Evolutionary conservation across 2,329 filamentous ascomycete genomes (phyloP).

Genomic region (Fusarium dlaminii): DNA sequence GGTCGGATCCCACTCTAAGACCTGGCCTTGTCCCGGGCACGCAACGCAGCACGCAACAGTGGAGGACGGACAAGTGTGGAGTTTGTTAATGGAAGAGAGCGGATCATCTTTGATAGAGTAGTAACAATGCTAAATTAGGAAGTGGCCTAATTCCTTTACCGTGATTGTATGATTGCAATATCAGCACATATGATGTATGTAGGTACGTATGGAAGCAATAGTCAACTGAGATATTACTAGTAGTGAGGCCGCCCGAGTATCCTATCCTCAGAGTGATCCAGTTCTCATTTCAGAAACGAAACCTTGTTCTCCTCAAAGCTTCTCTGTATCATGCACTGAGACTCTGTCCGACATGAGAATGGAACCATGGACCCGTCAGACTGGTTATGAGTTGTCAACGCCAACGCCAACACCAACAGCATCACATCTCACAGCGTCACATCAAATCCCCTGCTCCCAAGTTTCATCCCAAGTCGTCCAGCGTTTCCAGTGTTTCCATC

Average conservation of each 20-base stretch:
- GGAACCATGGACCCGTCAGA: constrained; percentile 9
- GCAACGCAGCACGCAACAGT: constrained; percentile 31
- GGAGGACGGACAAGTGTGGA: constrained; percentile 15
- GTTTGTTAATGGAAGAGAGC: constrained; percentile 3
- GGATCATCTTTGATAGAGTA: constrained; percentile 11
- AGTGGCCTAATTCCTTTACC: not conserved
- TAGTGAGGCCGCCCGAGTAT: not conserved
- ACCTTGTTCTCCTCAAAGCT: not conserved
- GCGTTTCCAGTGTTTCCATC: constrained; percentile 24
- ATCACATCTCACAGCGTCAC: not conserved
- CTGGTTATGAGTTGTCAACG: constrained; percentile 3
- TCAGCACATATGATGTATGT: not conserved
- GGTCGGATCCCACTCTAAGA: not conserved
- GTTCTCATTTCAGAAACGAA: not conserved
- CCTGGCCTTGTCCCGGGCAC: constrained; percentile 13
- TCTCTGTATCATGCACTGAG: not conserved
- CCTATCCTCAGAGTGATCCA: not conserved
- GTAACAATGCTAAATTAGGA: constrained; percentile 7
- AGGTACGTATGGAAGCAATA: not conserved
- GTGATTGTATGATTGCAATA: not conserved
- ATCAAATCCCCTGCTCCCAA: not conserved
- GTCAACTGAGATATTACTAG: constrained; percentile 8
- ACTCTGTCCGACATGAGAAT: constrained; percentile 4
- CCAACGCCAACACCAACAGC: not conserved
- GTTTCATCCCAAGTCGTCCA: constrained; percentile 35